phyloP scores from a whole-genome alignment of 371 early-diverging fungal species.

The Mortierella sp. region DNA sequence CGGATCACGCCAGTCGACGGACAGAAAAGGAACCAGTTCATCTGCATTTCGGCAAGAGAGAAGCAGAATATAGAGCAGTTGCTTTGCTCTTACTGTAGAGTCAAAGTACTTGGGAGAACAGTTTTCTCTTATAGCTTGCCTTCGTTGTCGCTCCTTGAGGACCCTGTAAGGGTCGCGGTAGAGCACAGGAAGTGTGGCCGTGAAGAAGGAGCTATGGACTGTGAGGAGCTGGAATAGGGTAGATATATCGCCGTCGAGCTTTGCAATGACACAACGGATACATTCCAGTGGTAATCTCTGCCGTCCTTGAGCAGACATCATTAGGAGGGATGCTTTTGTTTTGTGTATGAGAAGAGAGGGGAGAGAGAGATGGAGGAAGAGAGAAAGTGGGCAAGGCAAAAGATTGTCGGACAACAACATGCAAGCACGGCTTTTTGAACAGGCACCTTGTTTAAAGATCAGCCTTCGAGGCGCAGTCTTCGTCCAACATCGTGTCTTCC shows the following conservation, averaged over 20 bases:
- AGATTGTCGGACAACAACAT: no score
- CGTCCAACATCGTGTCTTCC: no score
- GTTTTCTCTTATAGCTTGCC: not conserved
- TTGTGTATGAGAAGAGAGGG: not conserved
- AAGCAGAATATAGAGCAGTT: conserved; percentile 27
- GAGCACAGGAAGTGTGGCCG: conserved; percentile 18
- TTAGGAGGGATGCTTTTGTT: no score
- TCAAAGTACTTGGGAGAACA: not conserved
- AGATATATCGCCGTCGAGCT: conserved; percentile 30
- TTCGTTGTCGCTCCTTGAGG: conserved; percentile 8
- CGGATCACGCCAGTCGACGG: conserved; percentile 36
- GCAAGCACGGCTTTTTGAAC: no score
- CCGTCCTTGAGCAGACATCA: not conserved
- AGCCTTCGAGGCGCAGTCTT: no score
- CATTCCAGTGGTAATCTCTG: conserved; percentile 25
- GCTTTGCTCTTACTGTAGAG: conserved; percentile 12
- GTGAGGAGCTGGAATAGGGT: conserved; percentile 26
- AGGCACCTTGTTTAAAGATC: no score
- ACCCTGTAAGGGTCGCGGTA: conserved; percentile 34
- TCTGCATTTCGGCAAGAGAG: conserved; percentile 36
- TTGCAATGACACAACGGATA: conserved; percentile 18
- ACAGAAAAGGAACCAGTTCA: conserved; percentile 37
- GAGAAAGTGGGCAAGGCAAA: no score
- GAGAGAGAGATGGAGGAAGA: no score
- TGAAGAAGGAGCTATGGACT: conserved; percentile 28